These are phyloP conservation scores for Venturia effusa DNA, from an alignment of 2,329 filamentous ascomycete species.

Conservation along the genomic window DNA sequence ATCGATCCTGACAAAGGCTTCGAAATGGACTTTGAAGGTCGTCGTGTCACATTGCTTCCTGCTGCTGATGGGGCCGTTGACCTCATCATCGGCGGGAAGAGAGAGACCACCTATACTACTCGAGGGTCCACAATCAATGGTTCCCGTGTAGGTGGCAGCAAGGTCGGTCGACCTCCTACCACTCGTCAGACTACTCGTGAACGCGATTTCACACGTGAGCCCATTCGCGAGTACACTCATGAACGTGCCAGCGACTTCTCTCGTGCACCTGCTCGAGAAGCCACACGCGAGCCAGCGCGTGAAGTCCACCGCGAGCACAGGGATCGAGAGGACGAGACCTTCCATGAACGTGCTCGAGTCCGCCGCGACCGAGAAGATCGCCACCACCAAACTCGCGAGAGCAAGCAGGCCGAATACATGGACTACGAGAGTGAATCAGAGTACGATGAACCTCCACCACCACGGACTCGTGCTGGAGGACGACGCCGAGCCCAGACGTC, in stretches of 20 bases:
- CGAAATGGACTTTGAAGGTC: constrained; percentile 10
- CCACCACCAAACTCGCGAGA: not conserved
- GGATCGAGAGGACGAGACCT: not conserved
- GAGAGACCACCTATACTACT: constrained; percentile 7
- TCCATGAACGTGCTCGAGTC: not conserved
- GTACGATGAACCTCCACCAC: not conserved
- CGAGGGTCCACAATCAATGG: constrained; percentile 1
- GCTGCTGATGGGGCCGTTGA: constrained; percentile 8
- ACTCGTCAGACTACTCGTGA: not conserved
- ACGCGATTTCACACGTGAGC: not conserved
- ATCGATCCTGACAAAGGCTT: constrained; percentile 10
- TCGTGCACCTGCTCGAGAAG: not conserved
- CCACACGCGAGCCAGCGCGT: not conserved
- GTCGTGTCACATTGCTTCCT: constrained; percentile 4
- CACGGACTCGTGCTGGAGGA: not conserved
- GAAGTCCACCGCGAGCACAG: not conserved
- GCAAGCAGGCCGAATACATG: not conserved
- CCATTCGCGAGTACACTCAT: not conserved
- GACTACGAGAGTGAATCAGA: not conserved
- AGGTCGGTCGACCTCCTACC: not conserved
- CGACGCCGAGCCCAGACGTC: constrained; percentile 1
- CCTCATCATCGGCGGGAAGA: constrained; percentile 7
- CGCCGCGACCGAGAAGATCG: not conserved
- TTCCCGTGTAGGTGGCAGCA: not conserved
- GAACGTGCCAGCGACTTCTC: not conserved